Percentiles rank a stretch among this genome's conserved stretches.
These are phyloP conservation scores for Penicillium cataractarum DNA, from an alignment of 495 filamentous ascomycete genomes.

Conservation along the genomic window DNA sequence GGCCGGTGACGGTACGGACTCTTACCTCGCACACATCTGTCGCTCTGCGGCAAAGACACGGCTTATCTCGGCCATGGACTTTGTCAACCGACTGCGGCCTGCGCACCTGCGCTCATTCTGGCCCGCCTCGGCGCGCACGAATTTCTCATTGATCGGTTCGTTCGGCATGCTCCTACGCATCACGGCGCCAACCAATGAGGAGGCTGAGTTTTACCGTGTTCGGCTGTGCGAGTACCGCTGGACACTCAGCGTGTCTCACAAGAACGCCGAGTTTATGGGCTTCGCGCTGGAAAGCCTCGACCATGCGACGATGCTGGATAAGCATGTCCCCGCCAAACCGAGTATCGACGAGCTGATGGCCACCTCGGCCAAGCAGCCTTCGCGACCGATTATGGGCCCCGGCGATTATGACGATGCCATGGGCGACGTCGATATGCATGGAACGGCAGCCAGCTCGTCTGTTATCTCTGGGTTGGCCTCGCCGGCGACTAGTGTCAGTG, in stretches of 20 bases:
- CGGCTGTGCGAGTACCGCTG: slow-evolving; percentile 88
- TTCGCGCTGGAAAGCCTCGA: slow-evolving; percentile 56
- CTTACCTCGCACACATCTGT: slow-evolving; percentile 84
- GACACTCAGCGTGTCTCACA: slow-evolving; percentile 85
- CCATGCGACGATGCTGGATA: slow-evolving; percentile 48
- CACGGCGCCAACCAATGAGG: slow-evolving; percentile 81
- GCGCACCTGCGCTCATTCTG: slow-evolving; percentile 59
- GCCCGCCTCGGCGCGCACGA: slow-evolving; percentile 56
- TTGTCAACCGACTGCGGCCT: slow-evolving; percentile 59
- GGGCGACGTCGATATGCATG: slow-evolving; percentile 24
- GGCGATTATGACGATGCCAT: slow-evolving; percentile 28
- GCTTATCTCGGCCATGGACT: slow-evolving; percentile 60
- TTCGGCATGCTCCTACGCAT: slow-evolving; percentile 77
- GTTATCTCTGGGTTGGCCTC: slow-evolving; percentile 40
- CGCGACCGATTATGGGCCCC: slow-evolving; percentile 14
- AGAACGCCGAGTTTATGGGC: slow-evolving; percentile 71
- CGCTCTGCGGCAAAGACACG: slow-evolving; percentile 75
- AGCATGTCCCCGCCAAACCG: slow-evolving; percentile 52
- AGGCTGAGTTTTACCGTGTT: slow-evolving; percentile 92
- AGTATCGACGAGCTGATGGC: slow-evolving; percentile 55
- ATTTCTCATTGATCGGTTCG: slow-evolving; percentile 59
- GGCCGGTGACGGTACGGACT: slow-evolving; percentile 45
- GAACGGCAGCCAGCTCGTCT: slow-evolving; percentile 26
- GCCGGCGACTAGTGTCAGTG: slow-evolving; percentile 37
- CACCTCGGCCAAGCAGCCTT: slow-evolving; percentile 34